A percentile compares a stretch with the other conserved stretches of the same genome.
Evolutionary conservation across 148 eudicot genomes (phyloP).

Genomic region (Chenopodium album): DNA sequence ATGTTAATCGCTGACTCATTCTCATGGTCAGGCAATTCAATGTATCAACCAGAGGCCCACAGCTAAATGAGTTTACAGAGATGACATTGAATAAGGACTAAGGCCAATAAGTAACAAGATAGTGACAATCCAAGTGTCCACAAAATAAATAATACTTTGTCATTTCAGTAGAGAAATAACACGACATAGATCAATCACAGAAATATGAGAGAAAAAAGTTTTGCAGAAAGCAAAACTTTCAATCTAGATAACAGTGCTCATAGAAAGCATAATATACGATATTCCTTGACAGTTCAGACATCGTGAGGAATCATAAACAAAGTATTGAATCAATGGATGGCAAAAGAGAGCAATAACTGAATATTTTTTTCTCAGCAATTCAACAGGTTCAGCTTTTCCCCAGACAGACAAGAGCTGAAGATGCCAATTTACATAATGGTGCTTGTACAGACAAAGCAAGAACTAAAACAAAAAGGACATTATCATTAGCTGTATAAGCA

Average conservation of each 20-base stretch:
- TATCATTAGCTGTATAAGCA: not conserved
- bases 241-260: not conserved
- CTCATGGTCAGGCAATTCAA: not conserved
- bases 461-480: not conserved
- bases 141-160: not conserved
- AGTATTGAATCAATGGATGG: not conserved
- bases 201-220: not conserved
- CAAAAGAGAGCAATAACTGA: not conserved
- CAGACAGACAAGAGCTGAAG: not conserved
- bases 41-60: not conserved
- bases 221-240: not conserved
- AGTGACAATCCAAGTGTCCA: conserved; percentile 7
- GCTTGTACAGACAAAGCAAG: not conserved
- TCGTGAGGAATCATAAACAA: not conserved
- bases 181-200: not conserved
- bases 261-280: not conserved
- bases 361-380: not conserved
- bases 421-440: not conserved
- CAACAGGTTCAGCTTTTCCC: not conserved
- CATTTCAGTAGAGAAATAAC: no score
- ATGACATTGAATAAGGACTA: not conserved
- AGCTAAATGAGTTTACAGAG: conserved; percentile 5
- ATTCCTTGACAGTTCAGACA: not conserved
- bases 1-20: not conserved
- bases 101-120: not conserved